Evolutionary conservation across 78 protist genomes (phyloP).

Genomic region (Blattamonas nauphoetae): DNA sequence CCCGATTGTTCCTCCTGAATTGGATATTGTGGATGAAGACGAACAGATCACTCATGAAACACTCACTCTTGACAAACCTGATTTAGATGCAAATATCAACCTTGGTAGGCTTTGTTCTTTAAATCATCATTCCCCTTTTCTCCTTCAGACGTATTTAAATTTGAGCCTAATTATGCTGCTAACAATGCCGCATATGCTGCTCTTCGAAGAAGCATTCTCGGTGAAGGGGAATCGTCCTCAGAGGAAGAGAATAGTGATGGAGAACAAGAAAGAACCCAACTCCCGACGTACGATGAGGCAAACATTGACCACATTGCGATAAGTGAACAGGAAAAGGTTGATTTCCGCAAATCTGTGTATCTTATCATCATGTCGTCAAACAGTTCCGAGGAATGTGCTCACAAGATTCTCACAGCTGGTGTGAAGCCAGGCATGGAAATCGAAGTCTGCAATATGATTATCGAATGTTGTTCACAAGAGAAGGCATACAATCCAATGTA

Average conservation of each 20-base stretch:
- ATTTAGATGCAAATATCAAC: background rate
- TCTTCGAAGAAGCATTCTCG: constrained; percentile 44
- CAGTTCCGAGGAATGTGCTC: constrained; percentile 80
- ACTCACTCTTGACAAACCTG: constrained; percentile 46
- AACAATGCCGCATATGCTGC: constrained; percentile 60
- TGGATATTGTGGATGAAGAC: constrained; percentile 84
- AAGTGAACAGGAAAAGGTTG: constrained; percentile 6
- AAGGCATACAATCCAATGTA: constrained; percentile 67
- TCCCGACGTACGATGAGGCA: too few species aligned
- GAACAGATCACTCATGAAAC: constrained; percentile 85
- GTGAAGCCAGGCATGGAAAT: constrained; percentile 44
- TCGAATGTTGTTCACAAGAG: constrained; percentile 87
- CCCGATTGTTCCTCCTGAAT: constrained; percentile 49
- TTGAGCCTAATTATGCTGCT: constrained; percentile 65
- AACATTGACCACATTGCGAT: background rate
- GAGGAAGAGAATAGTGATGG: constrained; percentile 3
- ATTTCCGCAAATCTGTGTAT: constrained; percentile 68
- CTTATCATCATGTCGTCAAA: constrained; percentile 72
- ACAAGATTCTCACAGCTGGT: constrained; percentile 66
- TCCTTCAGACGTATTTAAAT: constrained; percentile 60
- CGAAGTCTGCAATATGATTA: constrained; percentile 73
- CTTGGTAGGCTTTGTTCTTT: background rate
- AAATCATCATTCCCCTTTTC: background rate
- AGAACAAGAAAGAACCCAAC: background rate
- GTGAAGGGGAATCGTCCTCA: constrained; percentile 38